Conservation (phyloP, 1,284 basidiomycete genomes). For the Apiotrichum sp. region DNA sequence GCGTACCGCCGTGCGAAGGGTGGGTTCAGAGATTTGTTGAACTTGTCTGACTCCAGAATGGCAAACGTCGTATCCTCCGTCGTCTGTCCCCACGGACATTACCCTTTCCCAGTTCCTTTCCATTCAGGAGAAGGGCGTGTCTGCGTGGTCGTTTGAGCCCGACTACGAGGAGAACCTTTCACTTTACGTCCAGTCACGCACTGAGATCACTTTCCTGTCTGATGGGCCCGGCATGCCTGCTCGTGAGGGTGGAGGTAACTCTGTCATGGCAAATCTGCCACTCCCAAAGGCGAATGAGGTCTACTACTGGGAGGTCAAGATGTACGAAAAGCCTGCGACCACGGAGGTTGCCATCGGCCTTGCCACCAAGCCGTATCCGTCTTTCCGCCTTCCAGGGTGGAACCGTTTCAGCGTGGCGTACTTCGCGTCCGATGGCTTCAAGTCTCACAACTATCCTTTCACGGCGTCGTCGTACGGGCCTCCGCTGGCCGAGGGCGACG, state of each 20-base stretch:
- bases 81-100: constrained; percentile 89
- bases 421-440: constrained; percentile 86
- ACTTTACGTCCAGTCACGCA: constrained; percentile 82
- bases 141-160: constrained; percentile 94
- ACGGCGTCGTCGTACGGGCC: constrained; percentile 80
- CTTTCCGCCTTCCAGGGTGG: constrained; percentile 83
- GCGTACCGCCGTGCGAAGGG: constrained; percentile 85
- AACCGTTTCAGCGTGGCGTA: constrained; percentile 91
- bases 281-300: constrained; percentile 93
- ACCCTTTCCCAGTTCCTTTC: constrained; percentile 93
- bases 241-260: constrained; percentile 61
- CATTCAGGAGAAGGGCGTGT: constrained; percentile 96
- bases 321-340: constrained; percentile 82
- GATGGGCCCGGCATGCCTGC: constrained; percentile 70
- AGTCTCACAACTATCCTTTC: constrained; percentile 96
- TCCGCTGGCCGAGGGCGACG: constrained; percentile 82
- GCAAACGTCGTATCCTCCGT: constrained; percentile 83
- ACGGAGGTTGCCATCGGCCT: constrained; percentile 83
- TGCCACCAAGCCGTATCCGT: constrained; percentile 90
- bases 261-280: constrained; percentile 88
- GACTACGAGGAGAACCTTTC: constrained; percentile 90
- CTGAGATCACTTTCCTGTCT: constrained; percentile 90
- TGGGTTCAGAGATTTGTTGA: constrained; percentile 52
- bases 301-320: constrained; percentile 97
- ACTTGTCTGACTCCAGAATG: constrained; percentile 73